Base-by-base conservation (phyloP, 768 basidiomycete species). In the Suillus subalutaceus region DNA sequence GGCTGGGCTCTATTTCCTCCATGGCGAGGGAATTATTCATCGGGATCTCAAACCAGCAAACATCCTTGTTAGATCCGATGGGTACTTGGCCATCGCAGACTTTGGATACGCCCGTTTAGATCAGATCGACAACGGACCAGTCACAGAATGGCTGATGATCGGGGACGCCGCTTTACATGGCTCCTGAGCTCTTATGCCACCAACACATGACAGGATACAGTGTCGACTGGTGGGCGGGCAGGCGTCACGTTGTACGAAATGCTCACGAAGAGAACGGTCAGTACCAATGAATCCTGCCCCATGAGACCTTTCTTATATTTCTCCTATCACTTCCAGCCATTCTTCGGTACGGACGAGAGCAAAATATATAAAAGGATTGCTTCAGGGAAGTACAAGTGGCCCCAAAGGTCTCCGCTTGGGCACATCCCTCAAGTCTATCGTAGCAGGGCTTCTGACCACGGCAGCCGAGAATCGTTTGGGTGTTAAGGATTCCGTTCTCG, bases 21-120 rank as follows among this genome's bases (percentile, higher is more conserved):
- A 85, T 62, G 64, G 65, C 0, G 72, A 80, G 10, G 78, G 76
- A n/a, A 75, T 87, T 59, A 78, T 81, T 8, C 86, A 88, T 65
- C 80, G 85, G 23, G 86, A 89, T 70, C 63, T 89, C 23, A 88
- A 88, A 70, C 86, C 87, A 2, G 82, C 81, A 23, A 88, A 88
- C 60, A 80, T 89, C 58, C 79, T 89, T 61, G 63, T 89, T 65
- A 85, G 84, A 52, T 69, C 78, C 2, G 85, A 86, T 70, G 88
- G 87, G 32, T 89, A 89, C 69, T 77, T 88, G 35, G 72, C 76
- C 64, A 66, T 89, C 1, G 80, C 80, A 10, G 87, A 89, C 69
- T 86, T 90, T 68, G 86, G 86, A 4, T 66, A 75, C 30, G 77
- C 83, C 1, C 68, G 72, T 41, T 46, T 53, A 3, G 69, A 75